phyloP scores from a whole-genome alignment of 129 eudicot genomes.

The Calendula officinalis region DNA sequence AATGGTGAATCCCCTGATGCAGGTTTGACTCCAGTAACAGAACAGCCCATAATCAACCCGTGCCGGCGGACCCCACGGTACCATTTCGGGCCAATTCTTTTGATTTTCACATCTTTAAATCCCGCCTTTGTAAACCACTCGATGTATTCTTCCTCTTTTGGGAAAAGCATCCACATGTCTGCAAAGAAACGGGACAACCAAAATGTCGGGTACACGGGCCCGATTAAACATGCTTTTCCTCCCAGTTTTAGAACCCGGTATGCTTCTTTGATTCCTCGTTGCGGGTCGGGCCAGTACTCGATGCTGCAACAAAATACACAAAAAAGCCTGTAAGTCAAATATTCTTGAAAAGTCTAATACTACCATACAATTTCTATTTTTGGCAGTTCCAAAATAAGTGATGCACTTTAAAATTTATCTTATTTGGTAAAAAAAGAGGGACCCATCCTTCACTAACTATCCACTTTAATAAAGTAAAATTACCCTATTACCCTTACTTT shows the following conservation, averaged over 20 bases:
- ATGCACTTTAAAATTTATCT: no score
- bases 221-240: constrained; percentile 43
- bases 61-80: constrained; percentile 51
- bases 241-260: constrained; percentile 41
- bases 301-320: constrained; percentile 27
- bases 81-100: constrained; percentile 52
- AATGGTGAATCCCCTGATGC: constrained; percentile 50
- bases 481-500: no score
- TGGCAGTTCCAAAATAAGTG: no score
- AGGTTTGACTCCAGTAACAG: constrained; percentile 49
- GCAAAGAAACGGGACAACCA: constrained; percentile 53
- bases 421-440: no score
- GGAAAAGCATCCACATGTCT: constrained; percentile 49
- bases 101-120: constrained; percentile 44
- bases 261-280: constrained; percentile 49
- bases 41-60: constrained; percentile 49
- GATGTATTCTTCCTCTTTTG: constrained; percentile 49
- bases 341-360: no score
- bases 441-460: no score
- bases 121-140: constrained; percentile 51
- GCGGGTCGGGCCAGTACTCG: constrained; percentile 60
- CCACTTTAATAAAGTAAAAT: no score
- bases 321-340: background rate
- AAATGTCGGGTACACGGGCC: constrained; percentile 45
- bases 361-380: no score